Percentiles rank a stretch among this genome's conserved stretches.
These are phyloP conservation scores for Limnanthes douglasii DNA, from an alignment of 345 rosid species.

Conservation along the genomic window DNA sequence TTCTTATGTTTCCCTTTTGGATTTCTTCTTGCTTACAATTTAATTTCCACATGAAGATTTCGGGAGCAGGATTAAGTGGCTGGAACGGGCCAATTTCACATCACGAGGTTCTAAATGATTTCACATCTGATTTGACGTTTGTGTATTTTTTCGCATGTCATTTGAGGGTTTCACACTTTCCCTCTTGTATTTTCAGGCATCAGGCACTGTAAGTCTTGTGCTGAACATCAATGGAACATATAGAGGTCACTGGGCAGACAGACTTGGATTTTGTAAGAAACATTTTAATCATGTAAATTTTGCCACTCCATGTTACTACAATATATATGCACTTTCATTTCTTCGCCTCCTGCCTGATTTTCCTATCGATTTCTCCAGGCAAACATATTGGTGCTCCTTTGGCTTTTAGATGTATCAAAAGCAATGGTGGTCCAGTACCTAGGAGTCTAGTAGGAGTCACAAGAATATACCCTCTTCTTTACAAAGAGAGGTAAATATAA, in stretches of 20 bases:
- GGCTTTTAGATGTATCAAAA: constrained; percentile 83
- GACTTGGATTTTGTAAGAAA: constrained; percentile 79
- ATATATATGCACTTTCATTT: constrained; percentile 8
- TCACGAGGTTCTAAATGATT: constrained; percentile 47
- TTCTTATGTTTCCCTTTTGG: constrained; percentile 7
- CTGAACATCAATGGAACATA: constrained; percentile 86
- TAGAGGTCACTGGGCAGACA: constrained; percentile 93
- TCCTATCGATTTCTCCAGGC: constrained; percentile 31
- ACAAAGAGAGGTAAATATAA: constrained; percentile 66
- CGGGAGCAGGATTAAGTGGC: constrained; percentile 76
- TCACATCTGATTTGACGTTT: constrained; percentile 8
- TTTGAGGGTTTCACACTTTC: constrained; percentile 4
- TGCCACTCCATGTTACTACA: constrained; percentile 3
- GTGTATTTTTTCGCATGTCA: constrained; percentile 6
- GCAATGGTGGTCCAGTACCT: constrained; percentile 77
- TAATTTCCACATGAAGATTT: constrained; percentile 35
- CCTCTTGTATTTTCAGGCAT: constrained; percentile 39
- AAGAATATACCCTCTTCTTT: constrained; percentile 75
- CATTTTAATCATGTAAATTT: constrained; percentile 8
- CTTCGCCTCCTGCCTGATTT: constrained; percentile 9
- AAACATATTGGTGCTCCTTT: constrained; percentile 52
- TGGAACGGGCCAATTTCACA: constrained; percentile 86
- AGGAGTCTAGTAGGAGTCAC: constrained; percentile 70
- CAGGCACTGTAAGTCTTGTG: constrained; percentile 33
- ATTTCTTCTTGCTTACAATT: constrained; percentile 11